Conservation (phyloP, 192 early-diverging fungal genomes). For the Paraglomus brasilianum region DNA sequence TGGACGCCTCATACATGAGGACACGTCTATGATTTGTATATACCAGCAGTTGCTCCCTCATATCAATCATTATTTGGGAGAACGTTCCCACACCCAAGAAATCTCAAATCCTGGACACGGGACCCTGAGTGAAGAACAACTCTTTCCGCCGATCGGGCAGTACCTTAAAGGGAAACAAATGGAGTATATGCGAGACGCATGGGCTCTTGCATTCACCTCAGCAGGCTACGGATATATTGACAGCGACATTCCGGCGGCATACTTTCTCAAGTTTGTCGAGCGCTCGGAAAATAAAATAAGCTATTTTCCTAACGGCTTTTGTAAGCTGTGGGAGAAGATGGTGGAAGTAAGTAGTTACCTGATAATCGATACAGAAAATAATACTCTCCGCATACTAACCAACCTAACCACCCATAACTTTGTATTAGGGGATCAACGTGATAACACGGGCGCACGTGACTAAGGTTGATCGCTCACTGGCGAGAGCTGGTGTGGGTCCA, state of each 20-base stretch:
- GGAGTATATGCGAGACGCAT: constrained; percentile 13
- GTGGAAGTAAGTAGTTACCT: background rate
- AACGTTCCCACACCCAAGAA: background rate
- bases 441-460: background rate
- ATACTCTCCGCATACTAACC: too few relatives aligned
- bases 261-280: constrained; percentile 12
- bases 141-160: constrained; percentile 14
- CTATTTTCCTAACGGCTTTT: constrained; percentile 14
- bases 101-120: constrained; percentile 16
- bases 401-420: background rate
- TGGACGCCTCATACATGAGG: background rate
- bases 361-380: too few relatives aligned
- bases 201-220: constrained; percentile 21
- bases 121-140: background rate
- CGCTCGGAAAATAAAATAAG: constrained; percentile 15
- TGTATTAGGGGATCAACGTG: constrained; percentile 3
- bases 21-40: background rate
- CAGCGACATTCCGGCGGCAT: constrained; percentile 9
- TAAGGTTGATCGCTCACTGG: constrained; percentile 15
- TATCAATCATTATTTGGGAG: constrained; percentile 12
- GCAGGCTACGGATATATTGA: constrained; percentile 24
- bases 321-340: constrained; percentile 20
- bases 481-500: background rate
- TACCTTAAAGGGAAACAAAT: constrained; percentile 11
- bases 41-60: background rate